A percentile compares a stretch with the other conserved stretches of the same genome.
Evolutionary conservation across 2,329 filamentous ascomycete species (phyloP).

Genomic region (Aspergillus cejpii): DNA sequence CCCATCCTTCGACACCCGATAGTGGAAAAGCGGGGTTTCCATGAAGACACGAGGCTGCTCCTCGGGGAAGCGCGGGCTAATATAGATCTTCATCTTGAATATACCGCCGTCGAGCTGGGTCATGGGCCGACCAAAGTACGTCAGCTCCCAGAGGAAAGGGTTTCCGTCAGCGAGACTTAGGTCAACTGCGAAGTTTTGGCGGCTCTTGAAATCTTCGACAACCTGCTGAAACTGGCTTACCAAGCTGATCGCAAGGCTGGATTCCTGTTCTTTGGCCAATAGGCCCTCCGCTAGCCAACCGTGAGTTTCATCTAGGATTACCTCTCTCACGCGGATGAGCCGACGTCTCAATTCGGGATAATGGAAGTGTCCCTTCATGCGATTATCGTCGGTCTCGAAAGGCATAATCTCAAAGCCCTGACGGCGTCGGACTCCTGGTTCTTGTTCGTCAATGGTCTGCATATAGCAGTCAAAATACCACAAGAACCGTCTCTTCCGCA

Average conservation of each 20-base stretch:
- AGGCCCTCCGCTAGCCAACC: slow-evolving; percentile 66
- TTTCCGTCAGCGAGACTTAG: slow-evolving; percentile 72
- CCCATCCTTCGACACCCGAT: slow-evolving; percentile 73
- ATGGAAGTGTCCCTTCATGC: slow-evolving; percentile 80
- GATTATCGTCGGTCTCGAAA: slow-evolving; percentile 71
- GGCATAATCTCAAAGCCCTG: slow-evolving; percentile 71
- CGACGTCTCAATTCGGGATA: slow-evolving; percentile 68
- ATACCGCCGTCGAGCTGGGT: slow-evolving; percentile 89
- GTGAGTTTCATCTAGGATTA: slow-evolving; percentile 64
- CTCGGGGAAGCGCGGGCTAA: slow-evolving; percentile 79
- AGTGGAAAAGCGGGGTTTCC: slow-evolving; percentile 77
- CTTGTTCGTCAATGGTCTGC: slow-evolving; percentile 52
- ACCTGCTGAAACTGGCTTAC: slow-evolving; percentile 80
- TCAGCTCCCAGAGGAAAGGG: slow-evolving; percentile 81
- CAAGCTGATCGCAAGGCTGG: slow-evolving; percentile 72
- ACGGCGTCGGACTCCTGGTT: slow-evolving; percentile 56
- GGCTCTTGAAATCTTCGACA: slow-evolving; percentile 63
- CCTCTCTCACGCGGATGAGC: slow-evolving; percentile 60
- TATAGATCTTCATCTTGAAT: slow-evolving; percentile 69
- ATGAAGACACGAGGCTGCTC: slow-evolving; percentile 81
- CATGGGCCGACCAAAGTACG: slow-evolving; percentile 86
- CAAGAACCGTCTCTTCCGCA: slow-evolving; percentile 84
- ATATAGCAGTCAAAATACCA: slow-evolving; percentile 95
- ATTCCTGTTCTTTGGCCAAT: slow-evolving; percentile 56
- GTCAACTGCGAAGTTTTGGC: slow-evolving; percentile 64